phyloP scores from a whole-genome alignment of 2,329 filamentous ascomycete genomes.

The Pezicula radicicola region DNA sequence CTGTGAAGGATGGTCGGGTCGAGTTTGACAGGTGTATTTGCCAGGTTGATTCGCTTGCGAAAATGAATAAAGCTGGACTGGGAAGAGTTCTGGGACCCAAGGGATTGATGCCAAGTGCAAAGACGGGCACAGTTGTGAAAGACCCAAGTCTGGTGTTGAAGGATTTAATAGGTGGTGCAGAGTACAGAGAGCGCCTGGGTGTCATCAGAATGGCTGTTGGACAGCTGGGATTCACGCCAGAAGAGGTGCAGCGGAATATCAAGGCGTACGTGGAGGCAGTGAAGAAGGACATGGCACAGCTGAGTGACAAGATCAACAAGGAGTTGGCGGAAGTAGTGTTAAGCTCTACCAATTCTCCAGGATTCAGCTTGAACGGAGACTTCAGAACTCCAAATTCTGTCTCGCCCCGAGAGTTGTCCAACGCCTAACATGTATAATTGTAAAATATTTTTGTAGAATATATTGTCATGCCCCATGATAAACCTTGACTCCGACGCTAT shows the following conservation, averaged over 20 bases:
- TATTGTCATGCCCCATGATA: conserved; percentile 20
- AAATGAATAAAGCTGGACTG: conserved; percentile 76
- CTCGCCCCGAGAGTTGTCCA: conserved; percentile 48
- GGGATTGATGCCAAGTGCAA: conserved; percentile 88
- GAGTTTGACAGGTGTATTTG: conserved; percentile 89
- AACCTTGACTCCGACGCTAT: conserved; percentile 42
- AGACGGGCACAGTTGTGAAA: conserved; percentile 84
- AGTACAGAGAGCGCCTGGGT: conserved; percentile 83
- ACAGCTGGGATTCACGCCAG: conserved; percentile 83
- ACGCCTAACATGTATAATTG: conserved; percentile 32
- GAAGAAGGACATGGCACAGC: conserved; percentile 69
- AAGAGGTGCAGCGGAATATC: conserved; percentile 82
- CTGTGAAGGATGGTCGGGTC: conserved; percentile 68
- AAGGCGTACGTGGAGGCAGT: conserved; percentile 71
- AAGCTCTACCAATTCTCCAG: conserved; percentile 83
- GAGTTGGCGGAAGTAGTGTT: conserved; percentile 75
- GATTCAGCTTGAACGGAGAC: conserved; percentile 80
- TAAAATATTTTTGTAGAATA: conserved; percentile 41
- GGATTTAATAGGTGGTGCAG: conserved; percentile 78
- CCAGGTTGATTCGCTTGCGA: conserved; percentile 73
- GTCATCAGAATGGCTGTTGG: conserved; percentile 89
- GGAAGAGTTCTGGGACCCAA: conserved; percentile 82
- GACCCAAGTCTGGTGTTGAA: conserved; percentile 73
- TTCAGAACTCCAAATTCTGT: conserved; percentile 64
- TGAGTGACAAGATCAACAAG: conserved; percentile 66